Evolutionary conservation across 2,329 filamentous ascomycete species (phyloP), one percentile per base, ranked within the genome.

Genomic region (Penicillium sp.): DNA sequence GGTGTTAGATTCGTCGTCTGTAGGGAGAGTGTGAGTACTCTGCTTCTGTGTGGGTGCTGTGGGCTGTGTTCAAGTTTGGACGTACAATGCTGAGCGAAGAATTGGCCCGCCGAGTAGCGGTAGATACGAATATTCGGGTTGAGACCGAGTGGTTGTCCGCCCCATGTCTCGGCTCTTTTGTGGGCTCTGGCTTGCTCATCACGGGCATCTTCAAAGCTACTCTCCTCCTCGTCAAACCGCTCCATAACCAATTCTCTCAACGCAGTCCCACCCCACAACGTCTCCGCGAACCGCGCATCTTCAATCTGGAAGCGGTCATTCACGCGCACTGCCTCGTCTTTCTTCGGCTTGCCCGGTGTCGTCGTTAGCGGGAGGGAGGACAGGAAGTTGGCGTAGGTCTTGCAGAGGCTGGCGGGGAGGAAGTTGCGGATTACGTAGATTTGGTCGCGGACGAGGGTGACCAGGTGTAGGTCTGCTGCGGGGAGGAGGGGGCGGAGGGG

Each of bases 51-150:
- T 22, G 22, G 22, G 22, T 3, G 22, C 22, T 22, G 22, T 22
- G 22, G 22, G 22, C 3, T 4, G 22, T 22, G 22, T 22, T 22
- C 22, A 22, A 22, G 3, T 22, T 22, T 22, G 46, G 43, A 84
- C 89, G 69, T 84, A 94, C 91, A 97, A 74, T 97, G 94, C 68
- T 91, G 89, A 70, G 92, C 92, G 73, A 97, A 97, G 73, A 93
- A 96, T 72, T 97, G 92, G 0, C 91, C 91, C 64, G 89, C 85
- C 1, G 83, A 85, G 75, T 97, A 97, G 22, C 93, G 85, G 77
- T 97, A 97, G 33, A 97, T 86, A 36, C 94, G 84, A 56, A 97
- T 96, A 65, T 96, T 96, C 9, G 91, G 87, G 74, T 92, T 96
- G 60, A 97, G 77, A 0, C 92, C 92, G n/a, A 96, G 78, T 0